Conservation (phyloP, 257 asterid genomes). For the Rauvolfia tetraphylla region DNA sequence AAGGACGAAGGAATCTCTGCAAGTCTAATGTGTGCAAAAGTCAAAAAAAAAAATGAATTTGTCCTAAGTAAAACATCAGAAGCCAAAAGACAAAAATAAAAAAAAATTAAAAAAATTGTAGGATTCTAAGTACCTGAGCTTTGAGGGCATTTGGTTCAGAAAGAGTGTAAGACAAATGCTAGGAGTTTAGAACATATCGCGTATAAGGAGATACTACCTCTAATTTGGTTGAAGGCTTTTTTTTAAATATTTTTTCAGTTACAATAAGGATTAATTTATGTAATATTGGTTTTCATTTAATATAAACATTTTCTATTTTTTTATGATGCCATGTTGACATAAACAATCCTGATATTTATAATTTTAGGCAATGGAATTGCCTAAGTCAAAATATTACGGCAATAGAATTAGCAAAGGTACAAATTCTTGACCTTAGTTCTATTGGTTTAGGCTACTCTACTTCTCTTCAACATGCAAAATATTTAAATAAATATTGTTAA, state of each 20-base stretch:
- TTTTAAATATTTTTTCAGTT: too few relatives aligned
- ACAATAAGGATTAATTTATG: too few relatives aligned
- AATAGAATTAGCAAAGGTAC: not conserved
- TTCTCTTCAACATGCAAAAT: not conserved
- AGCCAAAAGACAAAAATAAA: not conserved
- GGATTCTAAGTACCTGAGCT: too few relatives aligned
- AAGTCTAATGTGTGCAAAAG: not conserved
- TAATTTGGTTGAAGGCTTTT: too few relatives aligned
- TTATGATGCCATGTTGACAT: not conserved
- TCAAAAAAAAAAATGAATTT: too few relatives aligned
- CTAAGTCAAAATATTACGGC: not conserved
- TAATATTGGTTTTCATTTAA: not conserved
- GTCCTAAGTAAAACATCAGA: too few relatives aligned
- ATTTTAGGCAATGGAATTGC: too few relatives aligned
- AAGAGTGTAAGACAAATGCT: too few relatives aligned
- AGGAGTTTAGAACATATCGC: too few relatives aligned
- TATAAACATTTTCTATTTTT: not conserved
- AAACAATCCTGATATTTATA: not conserved
- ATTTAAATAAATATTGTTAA: not conserved
- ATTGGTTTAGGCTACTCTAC: not conserved
- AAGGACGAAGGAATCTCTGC: not conserved
- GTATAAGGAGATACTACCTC: too few relatives aligned
- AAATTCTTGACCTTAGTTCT: not conserved
- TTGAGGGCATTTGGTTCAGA: too few relatives aligned
- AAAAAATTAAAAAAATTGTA: too few relatives aligned